Evolutionary conservation across 176 grass and related monocot genomes (phyloP).

Genomic region (Pontederia crassipes): DNA sequence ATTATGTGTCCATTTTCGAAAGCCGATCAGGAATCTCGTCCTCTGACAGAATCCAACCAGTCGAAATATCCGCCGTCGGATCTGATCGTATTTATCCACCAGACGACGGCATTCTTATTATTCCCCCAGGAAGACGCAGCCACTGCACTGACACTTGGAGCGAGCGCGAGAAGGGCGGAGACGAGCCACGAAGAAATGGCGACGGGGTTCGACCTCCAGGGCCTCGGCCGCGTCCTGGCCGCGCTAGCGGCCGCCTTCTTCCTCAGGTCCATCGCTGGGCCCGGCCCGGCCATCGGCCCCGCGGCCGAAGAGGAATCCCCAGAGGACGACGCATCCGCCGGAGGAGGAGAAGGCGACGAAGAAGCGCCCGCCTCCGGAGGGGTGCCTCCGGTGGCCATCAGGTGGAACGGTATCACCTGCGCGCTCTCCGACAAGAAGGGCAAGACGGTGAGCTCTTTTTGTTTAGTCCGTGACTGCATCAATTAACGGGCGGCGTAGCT

Average conservation of each 20-base stretch:
- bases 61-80: too few relatives aligned
- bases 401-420: conserved; percentile 64
- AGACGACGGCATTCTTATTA: not conserved
- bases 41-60: too few relatives aligned
- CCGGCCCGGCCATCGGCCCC: conserved; percentile 41
- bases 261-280: conserved; percentile 47
- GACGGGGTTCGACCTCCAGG: conserved; percentile 38
- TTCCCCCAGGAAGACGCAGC: too few relatives aligned
- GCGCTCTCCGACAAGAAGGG: conserved; percentile 68
- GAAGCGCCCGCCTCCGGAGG: conserved; percentile 3
- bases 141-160: not conserved
- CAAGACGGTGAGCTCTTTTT: conserved; percentile 29
- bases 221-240: conserved; percentile 57
- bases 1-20: too few relatives aligned
- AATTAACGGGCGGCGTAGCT: not conserved
- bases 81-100: too few relatives aligned
- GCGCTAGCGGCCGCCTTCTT: conserved; percentile 71
- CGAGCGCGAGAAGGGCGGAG: not conserved
- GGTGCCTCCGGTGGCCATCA: conserved; percentile 50
- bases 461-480: not conserved
- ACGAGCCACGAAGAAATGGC: not conserved
- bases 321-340: conserved; percentile 17
- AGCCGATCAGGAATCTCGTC: too few relatives aligned
- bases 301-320: conserved; percentile 24
- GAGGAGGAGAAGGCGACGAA: conserved; percentile 5